Conservation (phyloP, 129 eudicot species). For the Lactuca saligna region DNA sequence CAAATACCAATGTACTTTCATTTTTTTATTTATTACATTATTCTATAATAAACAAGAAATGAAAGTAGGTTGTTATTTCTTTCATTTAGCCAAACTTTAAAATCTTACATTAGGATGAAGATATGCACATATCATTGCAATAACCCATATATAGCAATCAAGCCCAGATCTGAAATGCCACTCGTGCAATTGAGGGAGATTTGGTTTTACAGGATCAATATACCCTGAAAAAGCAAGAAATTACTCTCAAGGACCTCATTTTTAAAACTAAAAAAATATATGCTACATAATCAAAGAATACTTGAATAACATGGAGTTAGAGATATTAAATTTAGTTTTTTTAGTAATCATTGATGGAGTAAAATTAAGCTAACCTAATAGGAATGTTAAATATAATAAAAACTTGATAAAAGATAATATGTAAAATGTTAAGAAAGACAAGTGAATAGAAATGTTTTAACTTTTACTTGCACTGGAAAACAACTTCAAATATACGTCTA, state of each 20-base stretch:
- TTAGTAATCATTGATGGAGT: no score
- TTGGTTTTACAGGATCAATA: constrained; percentile 88
- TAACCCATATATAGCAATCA: constrained; percentile 93
- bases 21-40: no score
- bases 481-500: no score
- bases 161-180: constrained; percentile 91
- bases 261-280: neutral
- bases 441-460: no score
- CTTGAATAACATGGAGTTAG: neutral
- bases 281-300: neutral
- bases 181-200: constrained; percentile 84
- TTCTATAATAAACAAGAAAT: no score
- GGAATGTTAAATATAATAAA: constrained; percentile 51
- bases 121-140: constrained; percentile 92
- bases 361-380: constrained; percentile 72
- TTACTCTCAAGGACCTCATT: constrained; percentile 1
- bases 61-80: no score
- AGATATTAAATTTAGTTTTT: no score
- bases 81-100: no score
- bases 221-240: constrained; percentile 56
- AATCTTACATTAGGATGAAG: constrained; percentile 80
- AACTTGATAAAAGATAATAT: no score
- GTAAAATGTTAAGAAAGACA: no score
- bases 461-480: no score
- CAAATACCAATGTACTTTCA: no score